Base-by-base conservation (phyloP, 495 filamentous ascomycete genomes). In the Hypoxylon subgilvum region DNA sequence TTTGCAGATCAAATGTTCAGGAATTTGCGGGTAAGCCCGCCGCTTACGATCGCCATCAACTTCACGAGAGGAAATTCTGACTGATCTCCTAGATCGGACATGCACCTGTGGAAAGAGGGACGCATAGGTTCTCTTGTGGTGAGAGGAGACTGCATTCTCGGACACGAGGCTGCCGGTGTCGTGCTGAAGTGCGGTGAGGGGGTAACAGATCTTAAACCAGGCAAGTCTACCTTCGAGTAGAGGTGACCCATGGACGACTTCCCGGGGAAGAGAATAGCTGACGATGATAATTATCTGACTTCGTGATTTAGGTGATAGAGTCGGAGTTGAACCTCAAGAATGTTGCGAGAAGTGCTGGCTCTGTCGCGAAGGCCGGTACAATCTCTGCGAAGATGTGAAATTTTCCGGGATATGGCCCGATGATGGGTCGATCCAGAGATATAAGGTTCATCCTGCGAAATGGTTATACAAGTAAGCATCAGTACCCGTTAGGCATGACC, bases 371-470 rank as follows among this genome's bases (percentile, higher is more conserved):
- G 79, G 78, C 13, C 68, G 72, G 40, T 82, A 82, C 47, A 82
- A 81, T 46, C 72, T 79, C 25, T 82, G 79, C 54, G 72, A 76
- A 47, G 64, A 74, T 28, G 73, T 80, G 3, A 65, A 70, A 36
- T 82, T 82, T 56, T 77, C 82, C 1, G 82, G 83, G 8, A 82
- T 84, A 14, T 84, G 82, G 63, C 84, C 84, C 1, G 77, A 82
- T 49, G 68, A 76, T 40, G 84, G 84, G 3, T 80, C 82, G 0
- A 74, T 85, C 9, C 81, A 83, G 51, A 71, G 83, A 57, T 87
- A 79, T 68, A 83, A 84, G 55, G 70, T 79, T 23, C 83, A 76
- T 74, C 79, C 83, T 2, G 83, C 77, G 13, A 75, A 71, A 51
- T 79, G 70, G 67, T 55, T 75, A 8, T 75, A 81, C 66, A 79